These are phyloP conservation scores for Xylariomycetidae sp. DNA, from an alignment of 2,329 filamentous ascomycete species.

Conservation along the genomic window DNA sequence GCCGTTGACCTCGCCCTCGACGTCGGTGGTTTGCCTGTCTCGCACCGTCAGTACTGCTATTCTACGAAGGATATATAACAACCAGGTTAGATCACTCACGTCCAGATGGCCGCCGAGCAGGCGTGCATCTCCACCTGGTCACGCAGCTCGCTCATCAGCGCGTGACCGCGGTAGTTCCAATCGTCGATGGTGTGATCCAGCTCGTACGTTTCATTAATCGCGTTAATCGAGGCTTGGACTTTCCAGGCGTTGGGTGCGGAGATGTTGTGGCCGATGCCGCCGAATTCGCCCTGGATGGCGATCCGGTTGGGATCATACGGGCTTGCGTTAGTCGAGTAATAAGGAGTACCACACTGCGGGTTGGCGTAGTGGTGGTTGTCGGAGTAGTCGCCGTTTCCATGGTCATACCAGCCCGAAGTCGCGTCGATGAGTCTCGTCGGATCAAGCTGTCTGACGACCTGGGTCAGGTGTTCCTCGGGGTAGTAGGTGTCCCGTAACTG, in stretches of 20 bases:
- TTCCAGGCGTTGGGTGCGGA: constrained; percentile 62
- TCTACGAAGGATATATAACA: not conserved
- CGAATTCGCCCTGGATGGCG: constrained; percentile 66
- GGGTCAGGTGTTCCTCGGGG: constrained; percentile 52
- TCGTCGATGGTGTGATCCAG: constrained; percentile 49
- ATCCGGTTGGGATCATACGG: constrained; percentile 56
- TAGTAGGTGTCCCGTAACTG: constrained; percentile 43
- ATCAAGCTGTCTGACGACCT: constrained; percentile 50
- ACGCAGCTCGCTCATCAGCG: constrained; percentile 54
- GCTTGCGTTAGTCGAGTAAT: constrained; percentile 51
- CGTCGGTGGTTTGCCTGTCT: constrained; percentile 58
- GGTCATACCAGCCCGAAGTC: constrained; percentile 61
- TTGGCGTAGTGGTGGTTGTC: constrained; percentile 70
- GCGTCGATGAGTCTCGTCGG: constrained; percentile 59
- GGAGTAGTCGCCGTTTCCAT: constrained; percentile 60
- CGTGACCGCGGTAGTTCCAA: constrained; percentile 61
- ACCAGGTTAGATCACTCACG: constrained; percentile 27
- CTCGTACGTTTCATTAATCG: constrained; percentile 63
- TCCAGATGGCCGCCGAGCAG: constrained; percentile 65
- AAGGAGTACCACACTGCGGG: constrained; percentile 65
- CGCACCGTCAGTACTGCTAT: constrained; percentile 3
- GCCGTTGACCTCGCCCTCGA: constrained; percentile 70
- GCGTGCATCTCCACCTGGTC: constrained; percentile 54
- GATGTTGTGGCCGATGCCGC: constrained; percentile 61
- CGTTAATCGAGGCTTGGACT: constrained; percentile 48